Base-by-base conservation (phyloP, 1,139 yeast species). In the Blastobotrys apis region DNA sequence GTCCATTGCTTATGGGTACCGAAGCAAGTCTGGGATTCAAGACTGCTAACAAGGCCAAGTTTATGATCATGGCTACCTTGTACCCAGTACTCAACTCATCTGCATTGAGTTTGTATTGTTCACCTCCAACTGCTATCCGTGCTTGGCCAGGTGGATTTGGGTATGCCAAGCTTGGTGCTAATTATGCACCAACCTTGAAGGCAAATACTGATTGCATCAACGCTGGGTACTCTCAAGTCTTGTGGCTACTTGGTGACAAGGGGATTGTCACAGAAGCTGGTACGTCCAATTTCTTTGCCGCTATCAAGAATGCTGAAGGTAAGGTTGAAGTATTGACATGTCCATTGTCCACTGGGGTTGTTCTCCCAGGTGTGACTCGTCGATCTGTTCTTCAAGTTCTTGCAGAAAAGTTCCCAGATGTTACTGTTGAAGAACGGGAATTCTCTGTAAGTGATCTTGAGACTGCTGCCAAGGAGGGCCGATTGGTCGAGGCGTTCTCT, bases 131-230 rank as follows among this genome's bases (percentile, higher is more conserved):
- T 58, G 59, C 57, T 19, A 69, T 70, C 30, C 65, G 74, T 54
- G 74, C 74, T 3, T 70, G 74, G 74, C 73, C 73, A 39, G 73
- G 73, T 39, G 75, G 75, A 45, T 69, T 67, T 44, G 75, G 75
- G 32, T 59, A 65, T 59, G 65, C 66, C 53, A 71, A 71, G 57
- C 63, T 70, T 50, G 75, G 74, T 39, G 74, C 73, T 48, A 71
- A 71, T 63, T 71, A 71, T 53, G 74, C 73, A 1, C 74, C 75
- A 27, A 68, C 74, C 40, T 58, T 69, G 47, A 57, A 58, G 54
- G 67, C 69, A 26, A 67, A 65, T 48, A 52, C 56, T 43, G 67
- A 63, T 46, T 72, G 73, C 23, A 60, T 63, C 20, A 43, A 54
- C 25, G 59, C 66, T 26, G 74, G 74, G 9, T 69, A 60, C 62